Conservation (phyloP, 768 basidiomycete species). For the Daedaleopsis nitida region DNA sequence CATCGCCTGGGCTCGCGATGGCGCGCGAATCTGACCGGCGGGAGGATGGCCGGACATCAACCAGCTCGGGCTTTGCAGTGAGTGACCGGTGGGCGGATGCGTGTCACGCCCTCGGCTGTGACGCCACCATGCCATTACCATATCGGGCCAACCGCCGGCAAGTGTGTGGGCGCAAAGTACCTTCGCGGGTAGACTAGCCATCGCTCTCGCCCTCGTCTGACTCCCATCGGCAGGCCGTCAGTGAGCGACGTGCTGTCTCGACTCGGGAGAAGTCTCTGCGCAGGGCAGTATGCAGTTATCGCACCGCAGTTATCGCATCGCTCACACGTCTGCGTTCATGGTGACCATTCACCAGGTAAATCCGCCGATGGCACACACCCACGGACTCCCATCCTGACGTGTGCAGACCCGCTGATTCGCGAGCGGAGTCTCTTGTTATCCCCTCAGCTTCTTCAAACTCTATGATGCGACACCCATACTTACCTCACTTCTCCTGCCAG, state of each 20-base stretch:
- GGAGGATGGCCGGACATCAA: no score
- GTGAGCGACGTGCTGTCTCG: neutral
- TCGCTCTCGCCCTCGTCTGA: neutral
- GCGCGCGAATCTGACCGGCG: no score
- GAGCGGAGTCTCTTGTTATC: slow-evolving; percentile 9
- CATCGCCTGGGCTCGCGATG: neutral
- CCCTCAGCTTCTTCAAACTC: no score
- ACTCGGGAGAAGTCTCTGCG: slow-evolving; percentile 8
- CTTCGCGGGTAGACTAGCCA: slow-evolving; percentile 15
- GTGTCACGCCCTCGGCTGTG: no score
- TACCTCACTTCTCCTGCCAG: no score
- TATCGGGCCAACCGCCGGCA: slow-evolving; percentile 11
- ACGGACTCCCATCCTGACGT: neutral
- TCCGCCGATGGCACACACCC: slow-evolving; percentile 9
- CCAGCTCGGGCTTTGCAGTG: no score
- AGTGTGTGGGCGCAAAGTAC: neutral
- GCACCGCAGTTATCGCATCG: neutral
- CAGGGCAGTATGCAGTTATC: neutral
- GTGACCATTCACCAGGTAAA: slow-evolving; percentile 2
- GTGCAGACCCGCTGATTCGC: slow-evolving; percentile 11
- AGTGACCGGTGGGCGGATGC: no score
- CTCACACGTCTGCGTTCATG: slow-evolving; percentile 6
- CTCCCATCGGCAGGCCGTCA: neutral
- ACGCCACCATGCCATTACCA: neutral
- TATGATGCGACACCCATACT: no score